Percentiles rank a stretch among this genome's conserved stretches.
These are phyloP conservation scores for Ceratobasidium sp. DNA, from an alignment of 1,284 basidiomycete genomes.

Conservation along the genomic window DNA sequence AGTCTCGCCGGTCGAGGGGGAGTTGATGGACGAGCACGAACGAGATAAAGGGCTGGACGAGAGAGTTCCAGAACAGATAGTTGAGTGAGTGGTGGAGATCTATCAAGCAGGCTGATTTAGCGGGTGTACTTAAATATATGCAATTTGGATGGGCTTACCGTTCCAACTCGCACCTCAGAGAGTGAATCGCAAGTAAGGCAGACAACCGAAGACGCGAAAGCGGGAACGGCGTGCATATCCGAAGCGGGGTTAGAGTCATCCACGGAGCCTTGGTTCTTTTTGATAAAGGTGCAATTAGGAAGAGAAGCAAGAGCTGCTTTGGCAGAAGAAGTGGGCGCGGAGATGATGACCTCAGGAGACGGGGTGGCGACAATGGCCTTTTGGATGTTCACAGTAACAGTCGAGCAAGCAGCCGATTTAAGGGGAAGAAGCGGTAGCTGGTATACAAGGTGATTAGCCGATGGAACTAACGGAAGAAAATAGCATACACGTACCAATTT, in stretches of 20 bases:
- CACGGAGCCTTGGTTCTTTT: neutral
- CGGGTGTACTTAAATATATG: neutral
- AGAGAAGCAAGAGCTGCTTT: slow-evolving; percentile 2
- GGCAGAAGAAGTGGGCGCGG: neutral
- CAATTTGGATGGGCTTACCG: neutral
- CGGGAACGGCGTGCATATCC: too few species aligned
- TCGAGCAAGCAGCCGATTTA: neutral
- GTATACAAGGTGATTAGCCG: neutral
- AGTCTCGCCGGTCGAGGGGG: slow-evolving; percentile 5
- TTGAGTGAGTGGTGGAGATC: neutral
- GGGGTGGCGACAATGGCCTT: neutral
- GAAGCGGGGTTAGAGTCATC: neutral
- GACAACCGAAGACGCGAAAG: too few species aligned
- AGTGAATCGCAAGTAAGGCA: neutral
- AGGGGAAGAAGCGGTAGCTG: neutral
- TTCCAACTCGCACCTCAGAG: neutral
- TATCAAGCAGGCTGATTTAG: neutral
- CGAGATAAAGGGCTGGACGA: neutral
- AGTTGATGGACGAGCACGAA: neutral
- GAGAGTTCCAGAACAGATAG: neutral
- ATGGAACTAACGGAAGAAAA: neutral
- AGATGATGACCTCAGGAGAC: neutral
- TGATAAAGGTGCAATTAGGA: slow-evolving; percentile 31
- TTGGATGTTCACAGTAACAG: neutral
- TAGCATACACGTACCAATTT: slow-evolving; percentile 38